Conservation (phyloP, 129 eudicot genomes). For the Smallanthus sonchifolius region DNA sequence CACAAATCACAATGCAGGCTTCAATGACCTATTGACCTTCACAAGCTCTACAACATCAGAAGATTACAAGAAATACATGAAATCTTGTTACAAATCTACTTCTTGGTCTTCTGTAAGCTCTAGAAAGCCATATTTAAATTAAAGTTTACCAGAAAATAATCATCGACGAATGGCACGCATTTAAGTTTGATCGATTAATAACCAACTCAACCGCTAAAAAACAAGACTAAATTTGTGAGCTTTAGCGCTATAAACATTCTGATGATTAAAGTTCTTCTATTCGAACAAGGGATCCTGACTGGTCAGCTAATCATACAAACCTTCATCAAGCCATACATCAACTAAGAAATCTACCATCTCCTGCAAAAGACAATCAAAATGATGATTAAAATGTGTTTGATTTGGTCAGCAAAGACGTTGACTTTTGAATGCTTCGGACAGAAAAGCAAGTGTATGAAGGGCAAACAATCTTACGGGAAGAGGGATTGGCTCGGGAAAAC, state of each 20-base stretch:
- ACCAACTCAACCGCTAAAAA: conserved; percentile 13
- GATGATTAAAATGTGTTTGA: background rate
- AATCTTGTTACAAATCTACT: conserved; percentile 21
- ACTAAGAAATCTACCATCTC: conserved; percentile 85
- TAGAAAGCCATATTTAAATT: conserved; percentile 17
- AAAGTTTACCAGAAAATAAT: conserved; percentile 1
- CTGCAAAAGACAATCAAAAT: conserved; percentile 31
- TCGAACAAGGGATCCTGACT: conserved; percentile 9
- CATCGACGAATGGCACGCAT: background rate
- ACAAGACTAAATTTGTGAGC: conserved; percentile 9
- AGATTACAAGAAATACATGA: conserved; percentile 7
- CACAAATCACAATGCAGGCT: background rate
- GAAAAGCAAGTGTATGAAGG: background rate
- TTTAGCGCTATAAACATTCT: background rate
- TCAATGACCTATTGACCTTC: background rate
- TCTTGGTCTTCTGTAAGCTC: conserved; percentile 16
- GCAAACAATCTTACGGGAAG: conserved; percentile 40
- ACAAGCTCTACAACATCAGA: conserved; percentile 1
- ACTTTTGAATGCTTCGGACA: background rate
- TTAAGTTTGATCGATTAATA: background rate
- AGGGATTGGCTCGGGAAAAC: conserved; percentile 56
- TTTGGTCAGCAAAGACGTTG: background rate
- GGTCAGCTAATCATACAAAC: conserved; percentile 50
- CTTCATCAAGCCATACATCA: conserved; percentile 82
- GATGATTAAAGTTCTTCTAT: conserved; percentile 17